Base-by-base conservation (phyloP, 768 basidiomycete species). In the Tricholoma sp. region DNA sequence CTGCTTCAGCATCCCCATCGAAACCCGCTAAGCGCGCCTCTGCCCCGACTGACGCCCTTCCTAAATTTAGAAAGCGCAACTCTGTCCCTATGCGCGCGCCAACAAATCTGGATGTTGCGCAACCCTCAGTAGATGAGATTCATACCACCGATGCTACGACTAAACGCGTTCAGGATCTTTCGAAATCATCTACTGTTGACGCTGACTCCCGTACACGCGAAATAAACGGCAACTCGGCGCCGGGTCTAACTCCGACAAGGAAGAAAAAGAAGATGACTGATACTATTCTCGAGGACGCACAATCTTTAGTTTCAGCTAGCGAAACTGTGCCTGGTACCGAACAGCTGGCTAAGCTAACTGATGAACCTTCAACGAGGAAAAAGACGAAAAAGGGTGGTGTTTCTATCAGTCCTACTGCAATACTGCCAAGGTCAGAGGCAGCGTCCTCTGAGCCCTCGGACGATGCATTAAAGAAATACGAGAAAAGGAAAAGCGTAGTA, bases 11-110 rank as follows among this genome's bases (percentile, higher is more conserved):
- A n/a, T n/a, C n/a, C 3, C n/a, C 58, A 29, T 50, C 58, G 12
- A 69, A 69, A 62, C 21, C 63, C 31, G 66, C 56, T 34, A 66
- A 67, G 50, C 49, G 54, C 22, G 37, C 60, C 29, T 56, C 59
- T n/a, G 35, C 60, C 18, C 29, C 51, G n/a, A 53, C 47, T 18
- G 59, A 57, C 31, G 41, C 59, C 21, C 60, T 60, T 29, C 46
- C 27, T 14, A 54, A 51, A 21, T 29, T 61, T 7, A 66, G 64
- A 55, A 69, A 62, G n/a, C 56, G 53, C 19, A 66, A 61, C 18
- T 54, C 52, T 22, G 47, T 39, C 7, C 9, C 21, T 34, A 14
- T 50, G 9, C 9, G 14, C 14, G 14, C 55, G 27, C 19, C 58
- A 11, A 39, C 49, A 52, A 29, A 58, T 14, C 59, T 60, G 24